Conservation (phyloP, 768 basidiomycete genomes). For the Kwoniella dendrophila region DNA sequence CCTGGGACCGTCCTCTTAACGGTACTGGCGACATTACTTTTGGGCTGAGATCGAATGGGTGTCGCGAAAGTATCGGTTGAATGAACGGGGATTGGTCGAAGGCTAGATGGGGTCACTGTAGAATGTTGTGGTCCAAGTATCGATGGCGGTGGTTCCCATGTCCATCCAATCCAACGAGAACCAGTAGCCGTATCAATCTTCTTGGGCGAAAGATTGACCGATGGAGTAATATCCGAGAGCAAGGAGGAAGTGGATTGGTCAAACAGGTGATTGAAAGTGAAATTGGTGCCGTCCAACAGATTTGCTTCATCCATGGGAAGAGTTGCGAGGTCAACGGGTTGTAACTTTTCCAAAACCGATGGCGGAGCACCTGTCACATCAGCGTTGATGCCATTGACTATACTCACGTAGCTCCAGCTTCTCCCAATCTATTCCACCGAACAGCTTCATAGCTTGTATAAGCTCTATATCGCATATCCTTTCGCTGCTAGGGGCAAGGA, state of each 20-base stretch:
- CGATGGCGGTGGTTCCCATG: conserved; percentile 18
- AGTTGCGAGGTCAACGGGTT: background rate
- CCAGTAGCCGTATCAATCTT: background rate
- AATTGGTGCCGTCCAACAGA: background rate
- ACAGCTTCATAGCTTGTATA: too few relatives aligned
- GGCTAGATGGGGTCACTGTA: background rate
- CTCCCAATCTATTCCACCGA: too few relatives aligned
- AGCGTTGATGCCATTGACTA: too few relatives aligned
- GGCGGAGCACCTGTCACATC: too few relatives aligned
- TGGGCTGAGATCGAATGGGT: background rate
- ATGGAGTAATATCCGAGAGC: background rate
- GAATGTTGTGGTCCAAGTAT: background rate
- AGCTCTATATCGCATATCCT: too few relatives aligned
- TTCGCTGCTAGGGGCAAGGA: too few relatives aligned
- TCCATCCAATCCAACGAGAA: conserved; percentile 27
- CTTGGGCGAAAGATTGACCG: background rate
- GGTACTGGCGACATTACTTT: background rate
- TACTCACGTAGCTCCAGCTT: too few relatives aligned
- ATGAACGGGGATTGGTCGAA: background rate
- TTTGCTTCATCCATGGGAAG: background rate
- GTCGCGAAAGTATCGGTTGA: conserved; percentile 12
- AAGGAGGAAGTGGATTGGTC: conserved; percentile 2
- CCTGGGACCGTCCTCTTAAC: background rate
- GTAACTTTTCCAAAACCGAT: too few relatives aligned
- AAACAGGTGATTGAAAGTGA: conserved; percentile 25